phyloP scores from a whole-genome alignment of 164 flowering plant species.

The Piper longum region DNA sequence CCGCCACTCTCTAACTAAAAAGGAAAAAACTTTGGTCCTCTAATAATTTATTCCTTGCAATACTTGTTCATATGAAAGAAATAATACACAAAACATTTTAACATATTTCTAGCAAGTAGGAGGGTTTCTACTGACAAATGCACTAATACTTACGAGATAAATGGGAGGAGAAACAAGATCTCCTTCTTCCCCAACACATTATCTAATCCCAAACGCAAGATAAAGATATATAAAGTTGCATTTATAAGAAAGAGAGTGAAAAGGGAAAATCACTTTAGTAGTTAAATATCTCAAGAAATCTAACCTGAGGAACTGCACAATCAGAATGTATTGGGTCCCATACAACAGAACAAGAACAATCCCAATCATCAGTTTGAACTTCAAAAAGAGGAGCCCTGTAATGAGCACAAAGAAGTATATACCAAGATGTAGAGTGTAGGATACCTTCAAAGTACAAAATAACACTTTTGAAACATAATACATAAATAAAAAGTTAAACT shows the following conservation, averaged over 20 bases:
- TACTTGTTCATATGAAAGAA: too few species aligned
- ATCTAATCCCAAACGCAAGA: not conserved
- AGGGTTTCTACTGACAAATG: not conserved
- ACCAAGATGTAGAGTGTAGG: too few species aligned
- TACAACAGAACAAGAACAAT: constrained; percentile 58
- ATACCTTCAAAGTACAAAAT: not conserved
- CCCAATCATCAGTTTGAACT: constrained; percentile 85
- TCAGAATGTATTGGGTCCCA: constrained; percentile 95
- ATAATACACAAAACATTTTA: too few species aligned
- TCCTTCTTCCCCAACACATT: not conserved
- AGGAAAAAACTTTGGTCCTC: too few species aligned
- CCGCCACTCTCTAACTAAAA: too few species aligned
- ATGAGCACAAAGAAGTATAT: not conserved
- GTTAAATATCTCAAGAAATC: not conserved
- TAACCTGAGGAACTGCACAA: constrained; percentile 94
- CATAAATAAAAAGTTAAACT: too few species aligned
- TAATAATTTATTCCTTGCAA: too few species aligned
- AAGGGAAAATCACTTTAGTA: not conserved
- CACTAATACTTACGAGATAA: not conserved
- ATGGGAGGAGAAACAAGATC: not conserved
- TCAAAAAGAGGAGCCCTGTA: constrained; percentile 91
- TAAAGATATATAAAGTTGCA: not conserved
- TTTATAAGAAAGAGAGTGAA: not conserved
- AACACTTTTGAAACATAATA: not conserved
- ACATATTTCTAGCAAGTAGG: not conserved